Evolutionary conservation across 2,329 filamentous ascomycete species (phyloP), one percentile per base, ranked within the genome.

Genomic region (Talaromyces albobiverticillius): DNA sequence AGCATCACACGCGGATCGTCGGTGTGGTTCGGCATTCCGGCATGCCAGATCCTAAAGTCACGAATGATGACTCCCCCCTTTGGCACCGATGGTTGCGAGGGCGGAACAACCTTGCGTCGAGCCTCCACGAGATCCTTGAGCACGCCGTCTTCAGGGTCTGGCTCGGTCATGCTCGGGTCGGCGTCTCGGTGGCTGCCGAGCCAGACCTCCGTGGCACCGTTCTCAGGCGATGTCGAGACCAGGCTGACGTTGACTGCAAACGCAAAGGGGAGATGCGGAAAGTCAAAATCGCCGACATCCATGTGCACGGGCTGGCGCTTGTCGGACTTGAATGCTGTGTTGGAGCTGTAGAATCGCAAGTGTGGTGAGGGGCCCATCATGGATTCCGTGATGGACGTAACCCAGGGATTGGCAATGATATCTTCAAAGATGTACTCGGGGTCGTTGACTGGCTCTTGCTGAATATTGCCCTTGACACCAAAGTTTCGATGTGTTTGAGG

Each of bases 121-220:
- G 60, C 53, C 26, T 70, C 66, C 22, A 71, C 57, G 6, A 70
- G 56, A 2, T 68, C 64, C 6, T 64, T 54, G 29, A 64, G 66
- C 54, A 76, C 70, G 51, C 50, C 61, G 42, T 61, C 50, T 48
- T 54, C 36, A 41, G 61, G 55, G 18, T 52, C 50, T 36, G 56
- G 49, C 32, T 48, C 47, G 56, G 51, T 68, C 67, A 53, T 67
- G 59, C 50, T 45, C 14, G 70, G 72, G 23, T 73, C 72, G 14
- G 62, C 57, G 14, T 32, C 29, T 11, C 10, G 5, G 57, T 81
- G 78, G 0, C 71, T 76, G 1, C 78, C 78, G 0, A 75, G 68
- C 78, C 78, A 81, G 13, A 81, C 62, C 60, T 81, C 78, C 0
- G 78, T 81, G 1, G 71, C 69, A n/a, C 78, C 78, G 49, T 79